phyloP scores from a whole-genome alignment of 1,284 basidiomycete species.

The Leccinum variabile region DNA sequence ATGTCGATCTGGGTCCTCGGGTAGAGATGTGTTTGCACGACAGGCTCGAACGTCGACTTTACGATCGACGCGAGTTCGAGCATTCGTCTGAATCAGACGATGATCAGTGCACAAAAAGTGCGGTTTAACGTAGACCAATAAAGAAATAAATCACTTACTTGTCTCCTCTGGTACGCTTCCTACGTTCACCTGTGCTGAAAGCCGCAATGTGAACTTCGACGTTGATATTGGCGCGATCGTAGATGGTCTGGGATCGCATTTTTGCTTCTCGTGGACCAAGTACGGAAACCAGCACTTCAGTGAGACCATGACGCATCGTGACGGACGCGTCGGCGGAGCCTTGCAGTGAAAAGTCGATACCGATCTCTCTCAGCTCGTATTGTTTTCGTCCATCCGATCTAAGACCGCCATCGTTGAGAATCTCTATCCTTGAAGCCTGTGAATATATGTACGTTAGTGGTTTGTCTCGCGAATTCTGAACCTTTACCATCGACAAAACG shows the following conservation, averaged over 20 bases:
- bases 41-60: constrained; percentile 94
- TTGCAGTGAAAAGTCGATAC: constrained; percentile 76
- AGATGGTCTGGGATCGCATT: constrained; percentile 70
- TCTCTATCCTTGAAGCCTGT: constrained; percentile 79
- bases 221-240: constrained; percentile 82
- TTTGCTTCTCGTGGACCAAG: constrained; percentile 91
- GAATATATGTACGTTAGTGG: constrained; percentile 1
- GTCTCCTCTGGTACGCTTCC: constrained; percentile 80
- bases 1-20: constrained; percentile 95
- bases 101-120: constrained; percentile 8
- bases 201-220: constrained; percentile 85
- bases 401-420: constrained; percentile 85
- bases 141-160: constrained; percentile 58
- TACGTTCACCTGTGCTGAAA: constrained; percentile 82
- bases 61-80: constrained; percentile 86
- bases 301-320: constrained; percentile 85
- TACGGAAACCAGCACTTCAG: constrained; percentile 82
- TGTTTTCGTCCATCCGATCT: constrained; percentile 91
- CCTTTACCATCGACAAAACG: constrained; percentile 17
- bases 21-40: constrained; percentile 88
- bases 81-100: constrained; percentile 61
- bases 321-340: constrained; percentile 86
- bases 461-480: background rate
- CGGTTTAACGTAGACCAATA: background rate
- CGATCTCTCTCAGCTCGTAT: constrained; percentile 84